Conservation (phyloP, 345 rosid species). For the Alliaria petiolata region DNA sequence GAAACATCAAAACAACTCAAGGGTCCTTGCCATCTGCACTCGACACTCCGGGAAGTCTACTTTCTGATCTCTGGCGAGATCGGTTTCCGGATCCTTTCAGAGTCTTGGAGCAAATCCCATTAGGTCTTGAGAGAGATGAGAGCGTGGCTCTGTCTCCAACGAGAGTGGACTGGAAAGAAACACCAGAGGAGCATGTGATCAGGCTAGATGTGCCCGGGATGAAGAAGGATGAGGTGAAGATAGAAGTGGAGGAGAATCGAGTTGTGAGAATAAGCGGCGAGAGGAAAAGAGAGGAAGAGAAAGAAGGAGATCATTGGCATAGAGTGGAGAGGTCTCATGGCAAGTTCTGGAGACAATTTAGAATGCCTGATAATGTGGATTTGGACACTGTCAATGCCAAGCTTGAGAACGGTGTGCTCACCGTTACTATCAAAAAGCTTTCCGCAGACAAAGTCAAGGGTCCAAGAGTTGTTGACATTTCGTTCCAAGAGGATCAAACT, state of each 20-base stretch:
- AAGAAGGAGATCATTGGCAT: slow-evolving; percentile 78
- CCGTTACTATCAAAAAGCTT: slow-evolving; percentile 51
- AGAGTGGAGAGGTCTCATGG: slow-evolving; percentile 71
- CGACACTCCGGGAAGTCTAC: slow-evolving; percentile 35
- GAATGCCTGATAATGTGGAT: slow-evolving; percentile 69
- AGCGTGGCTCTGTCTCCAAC: slow-evolving; percentile 41
- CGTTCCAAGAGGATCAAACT: slow-evolving; percentile 35
- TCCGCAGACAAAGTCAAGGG: slow-evolving; percentile 59
- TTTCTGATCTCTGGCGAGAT: slow-evolving; percentile 40
- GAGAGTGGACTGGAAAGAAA: slow-evolving; percentile 87
- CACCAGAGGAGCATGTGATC: slow-evolving; percentile 56
- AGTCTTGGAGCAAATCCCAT: slow-evolving; percentile 61
- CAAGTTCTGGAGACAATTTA: slow-evolving; percentile 80
- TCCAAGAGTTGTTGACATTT: slow-evolving; percentile 54
- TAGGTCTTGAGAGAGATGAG: slow-evolving; percentile 46
- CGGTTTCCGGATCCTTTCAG: slow-evolving; percentile 53
- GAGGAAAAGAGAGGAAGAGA: slow-evolving; percentile 66
- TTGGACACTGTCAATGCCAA: slow-evolving; percentile 60
- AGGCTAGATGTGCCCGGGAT: slow-evolving; percentile 70
- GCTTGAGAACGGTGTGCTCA: slow-evolving; percentile 69
- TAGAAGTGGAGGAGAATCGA: slow-evolving; percentile 62
- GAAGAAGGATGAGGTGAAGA: slow-evolving; percentile 74
- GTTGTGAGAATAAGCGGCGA: slow-evolving; percentile 71
- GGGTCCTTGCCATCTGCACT: slow-evolving; percentile 40
- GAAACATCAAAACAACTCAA: slow-evolving; percentile 7